Percentiles rank a stretch among this genome's conserved stretches.
These are phyloP conservation scores for Paramecium primaurelia DNA, from an alignment of 73 alveolate genomes.

Conservation along the genomic window DNA sequence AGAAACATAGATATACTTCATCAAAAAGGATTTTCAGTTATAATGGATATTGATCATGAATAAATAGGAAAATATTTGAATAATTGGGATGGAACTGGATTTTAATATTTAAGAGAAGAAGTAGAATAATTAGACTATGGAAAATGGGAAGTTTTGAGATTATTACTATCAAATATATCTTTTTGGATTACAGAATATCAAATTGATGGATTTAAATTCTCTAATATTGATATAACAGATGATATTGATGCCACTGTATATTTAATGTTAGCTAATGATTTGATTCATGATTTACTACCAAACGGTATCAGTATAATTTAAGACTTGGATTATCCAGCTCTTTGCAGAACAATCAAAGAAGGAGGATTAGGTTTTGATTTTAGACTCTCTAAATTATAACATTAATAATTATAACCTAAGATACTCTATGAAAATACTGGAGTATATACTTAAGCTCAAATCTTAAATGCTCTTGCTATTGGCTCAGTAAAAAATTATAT, in stretches of 20 bases:
- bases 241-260: slow-evolving; percentile 84
- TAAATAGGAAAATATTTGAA: slow-evolving; percentile 72
- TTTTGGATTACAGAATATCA: slow-evolving; percentile 89
- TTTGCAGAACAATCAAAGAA: slow-evolving; percentile 89
- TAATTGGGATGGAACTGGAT: slow-evolving; percentile 97
- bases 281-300: slow-evolving; percentile 85
- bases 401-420: not conserved
- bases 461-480: not conserved
- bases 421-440: not conserved
- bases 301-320: slow-evolving; percentile 94
- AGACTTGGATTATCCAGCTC: slow-evolving; percentile 97
- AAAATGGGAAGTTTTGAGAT: slow-evolving; percentile 89
- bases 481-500: not conserved
- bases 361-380: slow-evolving; percentile 99
- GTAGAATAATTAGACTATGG: slow-evolving; percentile 85
- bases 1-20: not conserved
- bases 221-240: slow-evolving; percentile 60
- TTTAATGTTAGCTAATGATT: slow-evolving; percentile 96
- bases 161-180: slow-evolving; percentile 91
- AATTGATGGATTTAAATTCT: slow-evolving; percentile 97
- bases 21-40: not conserved
- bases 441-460: not conserved
- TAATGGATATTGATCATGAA: not conserved
- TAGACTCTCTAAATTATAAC: slow-evolving; percentile 63
- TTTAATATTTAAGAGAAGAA: slow-evolving; percentile 94